Percentiles rank a stretch among this genome's conserved stretches.
Conservation (phyloP, 805 yeast species). For the Monosporozyma solicola region DNA sequence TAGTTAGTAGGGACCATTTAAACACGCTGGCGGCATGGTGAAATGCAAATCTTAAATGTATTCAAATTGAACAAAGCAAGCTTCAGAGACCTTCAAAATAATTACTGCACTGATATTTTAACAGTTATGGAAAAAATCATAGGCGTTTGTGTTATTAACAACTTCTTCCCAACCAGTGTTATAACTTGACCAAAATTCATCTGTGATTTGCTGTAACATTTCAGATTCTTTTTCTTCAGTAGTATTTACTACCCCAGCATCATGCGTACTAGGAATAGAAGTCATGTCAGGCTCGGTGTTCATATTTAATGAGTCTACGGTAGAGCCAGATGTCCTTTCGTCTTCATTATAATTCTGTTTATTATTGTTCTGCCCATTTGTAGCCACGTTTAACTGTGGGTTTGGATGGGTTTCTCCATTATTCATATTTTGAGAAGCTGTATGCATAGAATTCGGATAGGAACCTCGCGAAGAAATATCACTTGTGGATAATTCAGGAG, state of each 20-base stretch:
- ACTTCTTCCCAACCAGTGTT: conserved; percentile 13
- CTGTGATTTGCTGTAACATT: conserved; percentile 10
- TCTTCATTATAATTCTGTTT: background rate
- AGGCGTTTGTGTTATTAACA: conserved; percentile 1
- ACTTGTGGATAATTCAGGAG: background rate
- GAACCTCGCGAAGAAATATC: background rate
- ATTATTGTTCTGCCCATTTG: background rate
- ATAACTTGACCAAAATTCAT: conserved; percentile 17
- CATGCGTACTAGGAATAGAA: background rate
- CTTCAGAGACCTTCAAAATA: background rate
- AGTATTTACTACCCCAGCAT: background rate
- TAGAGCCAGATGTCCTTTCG: background rate
- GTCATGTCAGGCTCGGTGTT: background rate
- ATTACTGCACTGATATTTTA: background rate
- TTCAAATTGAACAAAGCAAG: background rate
- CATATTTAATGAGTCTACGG: background rate
- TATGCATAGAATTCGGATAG: background rate
- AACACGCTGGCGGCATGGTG: too few species aligned
- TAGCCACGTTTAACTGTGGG: background rate
- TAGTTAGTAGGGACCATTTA: too few species aligned
- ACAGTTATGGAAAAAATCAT: background rate
- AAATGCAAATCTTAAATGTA: too few species aligned
- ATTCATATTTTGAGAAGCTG: background rate
- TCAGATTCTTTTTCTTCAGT: conserved; percentile 5
- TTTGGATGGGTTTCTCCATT: background rate